Conservation (phyloP, 2,329 filamentous ascomycete species). For the Rachicladosporium sp. region DNA sequence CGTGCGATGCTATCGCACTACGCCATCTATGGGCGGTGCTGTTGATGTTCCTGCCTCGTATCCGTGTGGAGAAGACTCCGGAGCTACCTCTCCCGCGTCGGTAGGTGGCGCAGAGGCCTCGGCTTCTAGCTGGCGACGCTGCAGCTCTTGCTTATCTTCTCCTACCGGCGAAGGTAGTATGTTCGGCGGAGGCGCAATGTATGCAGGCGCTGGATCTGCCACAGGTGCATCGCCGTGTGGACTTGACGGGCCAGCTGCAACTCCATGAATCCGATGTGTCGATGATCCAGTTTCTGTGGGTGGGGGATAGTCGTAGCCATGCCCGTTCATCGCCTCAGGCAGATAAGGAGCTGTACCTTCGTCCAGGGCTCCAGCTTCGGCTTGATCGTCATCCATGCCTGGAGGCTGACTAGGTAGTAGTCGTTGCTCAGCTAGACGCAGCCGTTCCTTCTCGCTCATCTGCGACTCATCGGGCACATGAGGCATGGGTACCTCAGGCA, state of each 20-base stretch:
- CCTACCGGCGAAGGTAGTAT: too few species aligned
- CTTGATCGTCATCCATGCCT: conserved; percentile 17
- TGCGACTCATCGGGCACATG: conserved; percentile 46
- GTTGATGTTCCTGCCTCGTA: too few species aligned
- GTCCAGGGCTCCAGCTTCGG: conserved; percentile 11
- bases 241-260: not conserved
- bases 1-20: too few species aligned
- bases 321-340: conserved; percentile 5
- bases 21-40: too few species aligned
- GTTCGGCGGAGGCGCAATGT: conserved; percentile 1
- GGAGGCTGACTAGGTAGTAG: conserved; percentile 72
- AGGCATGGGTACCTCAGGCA: conserved; percentile 35
- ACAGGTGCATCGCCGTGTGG: conserved; percentile 7
- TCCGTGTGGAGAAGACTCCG: too few species aligned
- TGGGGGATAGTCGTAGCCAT: too few species aligned
- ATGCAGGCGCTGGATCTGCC: conserved; percentile 7
- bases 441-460: conserved; percentile 69
- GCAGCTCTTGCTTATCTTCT: conserved; percentile 73
- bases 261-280: too few species aligned
- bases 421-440: conserved; percentile 64
- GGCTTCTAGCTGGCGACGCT: conserved; percentile 33
- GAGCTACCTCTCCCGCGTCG: not conserved
- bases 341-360: conserved; percentile 24
- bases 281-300: conserved; percentile 4
- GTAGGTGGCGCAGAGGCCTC: conserved; percentile 29